Evolutionary conservation across 192 early-diverging fungal genomes (phyloP), one percentile per base, ranked within the genome.

Genomic region (Backusella psychrophila): DNA sequence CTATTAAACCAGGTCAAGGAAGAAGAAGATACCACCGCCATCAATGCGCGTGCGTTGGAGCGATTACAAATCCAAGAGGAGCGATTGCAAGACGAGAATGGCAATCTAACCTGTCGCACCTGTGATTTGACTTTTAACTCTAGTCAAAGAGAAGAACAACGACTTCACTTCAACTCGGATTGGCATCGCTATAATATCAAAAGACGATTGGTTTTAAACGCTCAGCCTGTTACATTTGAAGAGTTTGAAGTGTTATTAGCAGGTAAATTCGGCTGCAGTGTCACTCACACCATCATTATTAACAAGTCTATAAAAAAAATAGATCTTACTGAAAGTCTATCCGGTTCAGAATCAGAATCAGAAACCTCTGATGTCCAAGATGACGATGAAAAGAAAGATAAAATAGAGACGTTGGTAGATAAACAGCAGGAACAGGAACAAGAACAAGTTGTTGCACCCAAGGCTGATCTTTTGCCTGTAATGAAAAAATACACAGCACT

Each of bases 121-220:
- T 89, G 87, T 77, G 84, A 86, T 5, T 78, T 82, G 14, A 21
- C 66, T 2, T 80, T 81, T 29, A 74, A 78, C 23, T 75, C 73
- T 6, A 76, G 65, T 17, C 81, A 74, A 23, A 38, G 84, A 2
- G 76, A 81, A 15, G 81, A 84, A 36, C 85, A 87, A 31, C 70
- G 89, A 46, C 69, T 75, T 33, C 89, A 90, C 41, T 89, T 82
- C 39, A 83, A 76, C 5, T 74, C 81, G 0, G 87, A 88, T 46
- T 90, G 87, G 88, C 89, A 90, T 73, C 75, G 87, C 11, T 89
- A 86, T 66, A 90, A 90, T 67, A 80, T 89, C 35, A 89, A 89
- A 68, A 84, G 86, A 7, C 76, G 81, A 33, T 52, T 87, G 39
- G 75, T 83, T 12, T 65, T 78, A 11, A 68, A 69, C 17, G 59